Base-by-base conservation (phyloP, 2,329 filamentous ascomycete species). In the Daldinia sp. region DNA sequence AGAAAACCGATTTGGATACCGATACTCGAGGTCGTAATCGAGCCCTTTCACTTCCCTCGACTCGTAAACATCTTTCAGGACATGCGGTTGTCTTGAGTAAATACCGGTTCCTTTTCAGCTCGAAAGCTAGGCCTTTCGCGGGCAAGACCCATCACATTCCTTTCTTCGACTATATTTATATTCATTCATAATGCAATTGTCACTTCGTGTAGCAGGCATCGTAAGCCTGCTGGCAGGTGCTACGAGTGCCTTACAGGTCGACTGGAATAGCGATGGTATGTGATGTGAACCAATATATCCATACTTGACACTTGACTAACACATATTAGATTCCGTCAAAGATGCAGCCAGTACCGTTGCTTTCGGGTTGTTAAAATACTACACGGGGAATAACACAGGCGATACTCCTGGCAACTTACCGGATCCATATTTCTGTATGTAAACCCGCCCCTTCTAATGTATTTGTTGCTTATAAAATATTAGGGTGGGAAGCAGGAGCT, bases 401-500 rank as follows among this genome's bases (percentile, higher is more conserved):
- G 85, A 87, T 67, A 78, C 78, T 0, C 82, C 85, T 1, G 85
- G 85, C 25, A 87, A 87, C 74, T 73, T 87, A 45, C 85, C 85
- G 11, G 79, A 81, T 52, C 85, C 84, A 13, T 90, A 89, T 70
- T 91, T 88, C 74, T 93, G 90, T 78, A 77, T 80, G 77, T 77
- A 75, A 15, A 72, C 52, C 45, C 6, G 1, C 47, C 32, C 27
- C 13, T 25, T 47, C 39, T 25, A 29, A 21, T 61, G n/a, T n/a
- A n/a, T 13, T 8, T 4, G 23, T 35, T 41, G 19, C 71, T 74
- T 15, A 74, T 63, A 47, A 29, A 41, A 9, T 32, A 53, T 45
- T 51, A 80, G 89, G 81, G 90, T 93, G 90, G 90, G 89, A 92
- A 75, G 87, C 87, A 0, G 87, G 88, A 17, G 86, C 87, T 54